These are phyloP conservation scores for Pestalotiopsis fici DNA, from an alignment of 2,329 filamentous ascomycete species.

Conservation along the genomic window DNA sequence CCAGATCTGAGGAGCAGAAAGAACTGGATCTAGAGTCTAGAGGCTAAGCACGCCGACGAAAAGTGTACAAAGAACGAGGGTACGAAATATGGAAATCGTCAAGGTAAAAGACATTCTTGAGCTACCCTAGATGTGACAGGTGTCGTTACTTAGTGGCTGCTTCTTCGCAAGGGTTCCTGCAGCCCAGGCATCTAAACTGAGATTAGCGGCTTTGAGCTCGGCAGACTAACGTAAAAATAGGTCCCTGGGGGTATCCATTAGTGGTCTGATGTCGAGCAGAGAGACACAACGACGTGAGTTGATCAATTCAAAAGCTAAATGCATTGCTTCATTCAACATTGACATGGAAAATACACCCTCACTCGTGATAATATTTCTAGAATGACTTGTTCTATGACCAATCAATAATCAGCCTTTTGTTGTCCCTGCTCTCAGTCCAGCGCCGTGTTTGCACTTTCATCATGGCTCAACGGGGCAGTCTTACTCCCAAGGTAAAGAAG, in stretches of 20 bases:
- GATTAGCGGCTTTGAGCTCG: background rate
- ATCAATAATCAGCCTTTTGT: background rate
- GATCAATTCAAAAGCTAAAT: background rate
- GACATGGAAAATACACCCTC: background rate
- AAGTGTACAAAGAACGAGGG: background rate
- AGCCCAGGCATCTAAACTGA: background rate
- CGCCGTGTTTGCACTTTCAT: background rate
- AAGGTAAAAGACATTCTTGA: background rate
- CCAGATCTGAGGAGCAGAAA: background rate
- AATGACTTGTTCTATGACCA: background rate
- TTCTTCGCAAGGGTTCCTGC: background rate
- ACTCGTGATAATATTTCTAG: background rate
- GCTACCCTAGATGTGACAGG: background rate
- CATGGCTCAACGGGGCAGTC: slow-evolving; percentile 7
- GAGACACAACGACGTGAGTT: background rate
- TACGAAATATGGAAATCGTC: background rate
- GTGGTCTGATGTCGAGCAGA: background rate
- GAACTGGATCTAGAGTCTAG: background rate
- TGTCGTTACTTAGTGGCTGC: background rate
- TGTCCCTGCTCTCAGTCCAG: background rate
- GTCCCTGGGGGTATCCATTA: background rate
- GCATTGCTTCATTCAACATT: background rate
- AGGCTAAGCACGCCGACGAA: background rate
- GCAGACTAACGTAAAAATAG: background rate
- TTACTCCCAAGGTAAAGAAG: slow-evolving; percentile 10